A percentile compares a stretch with the other conserved stretches of the same genome.
Evolutionary conservation across 1,139 yeast species (phyloP).

Genomic region (Candida albicans): DNA sequence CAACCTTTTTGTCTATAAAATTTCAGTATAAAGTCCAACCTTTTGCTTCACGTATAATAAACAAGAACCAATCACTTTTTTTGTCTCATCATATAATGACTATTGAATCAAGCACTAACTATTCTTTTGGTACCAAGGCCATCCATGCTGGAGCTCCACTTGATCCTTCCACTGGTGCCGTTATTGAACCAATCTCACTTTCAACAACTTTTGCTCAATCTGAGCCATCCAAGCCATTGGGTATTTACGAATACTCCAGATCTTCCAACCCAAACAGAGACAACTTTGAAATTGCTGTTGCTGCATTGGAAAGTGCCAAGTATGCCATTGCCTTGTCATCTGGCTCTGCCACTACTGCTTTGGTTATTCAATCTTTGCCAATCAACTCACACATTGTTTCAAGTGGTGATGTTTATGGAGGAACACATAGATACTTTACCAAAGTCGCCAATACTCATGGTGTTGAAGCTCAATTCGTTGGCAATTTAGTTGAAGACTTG

Average conservation of each 20-base stretch:
- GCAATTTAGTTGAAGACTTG: conserved; percentile 61
- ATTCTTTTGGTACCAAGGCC: conserved; percentile 74
- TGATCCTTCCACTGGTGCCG: conserved; percentile 81
- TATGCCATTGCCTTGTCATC: conserved; percentile 80
- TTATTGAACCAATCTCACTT: conserved; percentile 79
- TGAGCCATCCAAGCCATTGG: conserved; percentile 75
- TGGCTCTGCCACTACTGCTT: conserved; percentile 86
- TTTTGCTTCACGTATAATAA: conserved; percentile 6
- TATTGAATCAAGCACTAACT: conserved; percentile 23
- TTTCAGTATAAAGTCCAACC: conserved; percentile 13
- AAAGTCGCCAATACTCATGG: conserved; percentile 83
- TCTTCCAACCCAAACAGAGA: conserved; percentile 89
- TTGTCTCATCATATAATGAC: conserved; percentile 18
- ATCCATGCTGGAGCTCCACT: conserved; percentile 81
- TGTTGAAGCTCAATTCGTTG: conserved; percentile 67
- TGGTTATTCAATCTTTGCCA: conserved; percentile 72
- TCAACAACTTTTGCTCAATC: conserved; percentile 86
- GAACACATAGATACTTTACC: conserved; percentile 90
- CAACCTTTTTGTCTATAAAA: conserved; percentile 14
- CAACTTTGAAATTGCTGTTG: conserved; percentile 77
- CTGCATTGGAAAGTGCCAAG: conserved; percentile 76
- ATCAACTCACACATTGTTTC: conserved; percentile 74
- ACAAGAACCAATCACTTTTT: conserved; percentile 10
- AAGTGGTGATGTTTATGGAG: conserved; percentile 90
- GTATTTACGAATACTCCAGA: conserved; percentile 82